Evolutionary conservation across 2,329 filamentous ascomycete genomes (phyloP).

Genomic region (Beauveria scarabaeidicola): DNA sequence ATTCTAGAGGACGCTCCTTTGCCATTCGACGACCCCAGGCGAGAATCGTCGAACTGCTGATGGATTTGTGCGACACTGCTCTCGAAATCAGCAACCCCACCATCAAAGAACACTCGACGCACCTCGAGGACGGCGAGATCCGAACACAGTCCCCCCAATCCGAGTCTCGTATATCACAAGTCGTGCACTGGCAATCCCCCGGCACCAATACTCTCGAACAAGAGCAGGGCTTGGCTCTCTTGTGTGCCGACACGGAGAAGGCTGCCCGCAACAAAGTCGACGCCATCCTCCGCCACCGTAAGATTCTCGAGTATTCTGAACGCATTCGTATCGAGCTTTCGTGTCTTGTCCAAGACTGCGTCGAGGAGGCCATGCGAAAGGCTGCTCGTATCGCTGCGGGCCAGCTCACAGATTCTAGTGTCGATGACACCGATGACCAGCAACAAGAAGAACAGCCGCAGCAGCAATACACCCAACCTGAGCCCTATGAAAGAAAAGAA

Average conservation of each 20-base stretch:
- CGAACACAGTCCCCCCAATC: constrained; percentile 93
- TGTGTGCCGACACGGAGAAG: constrained; percentile 86
- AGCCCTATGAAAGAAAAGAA: constrained; percentile 17
- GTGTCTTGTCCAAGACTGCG: constrained; percentile 88
- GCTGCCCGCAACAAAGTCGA: constrained; percentile 85
- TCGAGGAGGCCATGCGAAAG: constrained; percentile 83
- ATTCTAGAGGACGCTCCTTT: constrained; percentile 76
- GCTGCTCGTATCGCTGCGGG: constrained; percentile 82
- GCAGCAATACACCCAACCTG: constrained; percentile 6
- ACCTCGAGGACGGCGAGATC: constrained; percentile 57
- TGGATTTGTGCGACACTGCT: constrained; percentile 92
- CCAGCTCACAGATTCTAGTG: constrained; percentile 69
- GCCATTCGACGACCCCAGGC: constrained; percentile 82
- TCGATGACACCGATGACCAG: constrained; percentile 38
- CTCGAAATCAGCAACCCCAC: constrained; percentile 90
- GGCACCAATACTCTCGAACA: constrained; percentile 86
- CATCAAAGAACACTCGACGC: constrained; percentile 71
- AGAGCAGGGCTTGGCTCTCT: constrained; percentile 75
- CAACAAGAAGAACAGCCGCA: background rate
- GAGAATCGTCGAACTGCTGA: constrained; percentile 85
- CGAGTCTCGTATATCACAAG: constrained; percentile 87
- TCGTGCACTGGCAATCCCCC: constrained; percentile 93
- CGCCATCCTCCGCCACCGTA: constrained; percentile 80
- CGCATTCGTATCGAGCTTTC: constrained; percentile 92
- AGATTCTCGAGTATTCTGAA: constrained; percentile 92